Base-by-base conservation (phyloP, 140 eudicot genomes). In the Cichorium intybus region DNA sequence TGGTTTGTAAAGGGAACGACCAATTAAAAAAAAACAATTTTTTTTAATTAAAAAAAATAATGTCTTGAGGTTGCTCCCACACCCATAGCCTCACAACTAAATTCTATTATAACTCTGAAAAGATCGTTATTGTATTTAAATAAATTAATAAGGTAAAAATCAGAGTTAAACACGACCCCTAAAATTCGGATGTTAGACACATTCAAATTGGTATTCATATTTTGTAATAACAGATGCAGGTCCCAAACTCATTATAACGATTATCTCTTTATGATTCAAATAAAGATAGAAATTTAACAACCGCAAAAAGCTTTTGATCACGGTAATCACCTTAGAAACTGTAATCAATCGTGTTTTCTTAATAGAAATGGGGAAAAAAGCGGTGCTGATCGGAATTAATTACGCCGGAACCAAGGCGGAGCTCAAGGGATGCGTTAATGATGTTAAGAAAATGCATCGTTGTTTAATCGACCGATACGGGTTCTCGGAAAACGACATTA, bases 361-460 rank as follows among this genome's bases (percentile, higher is more conserved):
- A 26, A 37, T 21, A 51, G 7, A 9, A 58, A 88, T 88, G 95
- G 88, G 73, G 49, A 88, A 80, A 53, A 88, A 78, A 67, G 95
- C 96, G 1, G 96, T 91, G 39, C 50, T 91, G 71, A 87, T 87
- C 49, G 96, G 97, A 10, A 78, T 88, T 80, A 90, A 82, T 18
- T 90, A 90, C 66, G 66, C 79, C 1, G 93, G 93, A 20, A 90
- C 97, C 1, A 83, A 85, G 60, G 87, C 95, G 2, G 87, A 84
- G 76, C 87, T 90, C 24, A 73, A 73, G 56, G 97, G 97, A 31
- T 90, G 97, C 73, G 77, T 81, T 64, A 90, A 90, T 53, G 97
- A 91, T 21, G 97, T 87, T 12, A 47, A 70, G 31, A 67, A 79
- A 22, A 87, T 90, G 96, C 72, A 82, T 58, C 53, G 55, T 2